phyloP scores from a whole-genome alignment of 108 stramenopile genomes.

The Hondaea fermentalgiana region DNA sequence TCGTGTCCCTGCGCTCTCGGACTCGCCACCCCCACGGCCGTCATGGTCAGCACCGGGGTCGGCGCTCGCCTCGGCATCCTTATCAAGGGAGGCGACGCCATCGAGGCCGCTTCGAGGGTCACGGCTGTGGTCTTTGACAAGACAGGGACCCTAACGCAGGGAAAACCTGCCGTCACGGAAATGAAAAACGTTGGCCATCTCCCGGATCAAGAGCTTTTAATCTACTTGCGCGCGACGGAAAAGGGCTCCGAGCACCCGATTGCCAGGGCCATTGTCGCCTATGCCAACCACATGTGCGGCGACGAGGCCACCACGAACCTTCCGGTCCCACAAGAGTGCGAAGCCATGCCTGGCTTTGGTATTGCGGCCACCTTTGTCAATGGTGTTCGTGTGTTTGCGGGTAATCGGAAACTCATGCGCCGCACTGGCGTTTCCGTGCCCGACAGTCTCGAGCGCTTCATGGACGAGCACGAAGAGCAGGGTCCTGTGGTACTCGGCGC shows the following conservation, averaged over 20 bases:
- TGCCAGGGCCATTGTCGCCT: constrained; percentile 54
- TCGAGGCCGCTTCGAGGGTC: constrained; percentile 73
- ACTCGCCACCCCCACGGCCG: constrained; percentile 93
- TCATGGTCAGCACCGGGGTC: constrained; percentile 92
- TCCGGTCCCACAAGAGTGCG: not conserved
- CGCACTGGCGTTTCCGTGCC: constrained; percentile 38
- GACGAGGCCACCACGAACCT: not conserved
- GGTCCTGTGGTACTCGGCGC: constrained; percentile 73
- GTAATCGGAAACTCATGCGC: constrained; percentile 61
- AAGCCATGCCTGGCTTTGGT: not conserved
- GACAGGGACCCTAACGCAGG: constrained; percentile 92
- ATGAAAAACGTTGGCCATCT: constrained; percentile 33
- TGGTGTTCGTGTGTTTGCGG: constrained; percentile 47
- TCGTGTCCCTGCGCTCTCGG: constrained; percentile 94
- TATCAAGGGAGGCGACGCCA: constrained; percentile 89
- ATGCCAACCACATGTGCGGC: constrained; percentile 17
- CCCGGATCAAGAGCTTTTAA: constrained; percentile 48
- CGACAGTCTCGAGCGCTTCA: constrained; percentile 10
- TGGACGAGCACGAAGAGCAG: constrained; percentile 64
- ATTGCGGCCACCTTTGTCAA: constrained; percentile 49
- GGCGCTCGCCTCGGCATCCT: constrained; percentile 83
- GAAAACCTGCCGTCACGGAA: constrained; percentile 46
- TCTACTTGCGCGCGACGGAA: constrained; percentile 70
- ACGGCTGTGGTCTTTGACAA: constrained; percentile 88
- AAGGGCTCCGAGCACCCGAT: constrained; percentile 56